Evolutionary conservation across 1,284 basidiomycete genomes (phyloP).

Genomic region (Hymenochaete sp.): DNA sequence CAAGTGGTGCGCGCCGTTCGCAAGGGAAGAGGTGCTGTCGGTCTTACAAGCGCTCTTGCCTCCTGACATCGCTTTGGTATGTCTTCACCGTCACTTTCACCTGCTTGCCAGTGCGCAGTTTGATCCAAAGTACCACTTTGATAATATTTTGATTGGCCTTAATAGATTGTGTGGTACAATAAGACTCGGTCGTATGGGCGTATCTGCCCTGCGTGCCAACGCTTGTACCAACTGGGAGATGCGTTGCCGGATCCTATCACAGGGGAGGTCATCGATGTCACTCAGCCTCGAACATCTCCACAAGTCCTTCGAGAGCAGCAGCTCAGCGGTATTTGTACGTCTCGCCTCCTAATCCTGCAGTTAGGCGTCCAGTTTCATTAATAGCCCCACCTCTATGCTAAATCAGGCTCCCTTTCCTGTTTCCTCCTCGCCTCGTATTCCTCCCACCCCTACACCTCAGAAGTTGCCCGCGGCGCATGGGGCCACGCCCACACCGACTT

Average conservation of each 20-base stretch:
- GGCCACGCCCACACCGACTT: conserved; percentile 60
- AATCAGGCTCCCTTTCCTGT: conserved; percentile 63
- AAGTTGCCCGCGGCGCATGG: conserved; percentile 59
- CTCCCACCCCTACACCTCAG: conserved; percentile 36
- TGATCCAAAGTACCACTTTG: not conserved
- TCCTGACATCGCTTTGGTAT: conserved; percentile 59
- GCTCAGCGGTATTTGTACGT: conserved; percentile 69
- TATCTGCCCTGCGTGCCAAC: conserved; percentile 66
- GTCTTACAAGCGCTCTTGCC: conserved; percentile 63
- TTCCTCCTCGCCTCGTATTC: conserved; percentile 61
- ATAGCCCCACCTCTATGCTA: too few relatives aligned
- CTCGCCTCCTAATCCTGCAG: not conserved
- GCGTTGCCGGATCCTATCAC: conserved; percentile 41
- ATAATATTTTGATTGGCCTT: not conserved
- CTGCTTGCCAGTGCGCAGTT: too few relatives aligned
- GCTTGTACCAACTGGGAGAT: conserved; percentile 62
- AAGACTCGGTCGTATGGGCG: conserved; percentile 59
- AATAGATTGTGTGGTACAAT: conserved; percentile 75
- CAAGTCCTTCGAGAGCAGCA: conserved; percentile 52
- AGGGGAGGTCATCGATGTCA: conserved; percentile 21
- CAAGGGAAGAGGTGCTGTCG: conserved; percentile 59
- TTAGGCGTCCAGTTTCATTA: not conserved
- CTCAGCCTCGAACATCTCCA: conserved; percentile 29
- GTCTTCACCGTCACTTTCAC: too few relatives aligned
- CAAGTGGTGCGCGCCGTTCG: conserved; percentile 61